Base-by-base conservation (phyloP, 192 early-diverging fungal genomes). In the Hyaloraphidium curvatum region DNA sequence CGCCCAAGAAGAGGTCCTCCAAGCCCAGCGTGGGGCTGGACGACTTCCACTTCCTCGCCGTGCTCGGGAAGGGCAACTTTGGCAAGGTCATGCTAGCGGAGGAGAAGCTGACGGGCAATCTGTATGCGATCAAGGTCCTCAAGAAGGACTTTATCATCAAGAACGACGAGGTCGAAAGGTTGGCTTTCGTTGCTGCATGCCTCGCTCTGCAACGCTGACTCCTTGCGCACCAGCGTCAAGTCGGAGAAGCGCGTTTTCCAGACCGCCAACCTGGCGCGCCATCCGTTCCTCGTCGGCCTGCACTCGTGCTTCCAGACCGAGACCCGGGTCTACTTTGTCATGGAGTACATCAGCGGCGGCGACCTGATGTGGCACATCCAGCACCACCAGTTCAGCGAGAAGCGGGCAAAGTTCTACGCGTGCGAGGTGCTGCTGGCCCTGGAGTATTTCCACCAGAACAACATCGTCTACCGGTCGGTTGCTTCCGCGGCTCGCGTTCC, bases 361-460 rank as follows among this genome's bases (percentile, higher is more conserved):
- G 94, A 98, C 66, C 64, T 98, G 64, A 96, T 98, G 90, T 87
- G 90, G 77, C 92, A 96, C 62, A 91, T 98, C 52, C 92, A 96
- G 62, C 80, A 83, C 55, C 73, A 78, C 52, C 67, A 75, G 52
- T 96, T 98, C 58, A 80, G 87, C 39, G 87, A 91, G 65, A 71
- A 84, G 31, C 74, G 85, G 52, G 91, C 94, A 31, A 89, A 89
- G 67, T 98, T 89, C n/a, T 98, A 97, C 65, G 89, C 90, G 9
- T 86, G 84, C 59, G 89, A 98, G 65, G 86, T 97, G 5, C 64
- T 98, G 21, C 71, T 97, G 17, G 95, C 87, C 0, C 68, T 98
- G 28, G 88, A 88, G 55, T 97, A 97, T 63, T 92, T 96, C 67
- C 95, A 98, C 65, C 77, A 84, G 56, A 74, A 86, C 51, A 85